A percentile compares a stretch with the other conserved stretches of the same genome.
phyloP scores from a whole-genome alignment of 176 grass and related monocot species.

The Raddia distichophylla region DNA sequence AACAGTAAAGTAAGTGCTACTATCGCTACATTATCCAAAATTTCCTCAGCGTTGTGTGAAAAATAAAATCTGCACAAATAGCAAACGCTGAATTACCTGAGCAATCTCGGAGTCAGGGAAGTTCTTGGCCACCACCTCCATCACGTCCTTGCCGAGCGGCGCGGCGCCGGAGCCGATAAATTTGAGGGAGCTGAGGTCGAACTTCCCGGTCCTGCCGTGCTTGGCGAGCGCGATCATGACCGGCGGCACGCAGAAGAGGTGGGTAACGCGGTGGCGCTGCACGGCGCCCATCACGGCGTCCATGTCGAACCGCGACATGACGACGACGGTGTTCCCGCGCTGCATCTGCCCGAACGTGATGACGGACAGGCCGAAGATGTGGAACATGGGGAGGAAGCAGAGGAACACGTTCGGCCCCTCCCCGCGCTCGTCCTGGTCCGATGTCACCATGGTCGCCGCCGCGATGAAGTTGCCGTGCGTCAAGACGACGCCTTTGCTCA shows the following conservation, averaged over 20 bases:
- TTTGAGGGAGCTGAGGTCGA: constrained; percentile 77
- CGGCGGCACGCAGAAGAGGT: constrained; percentile 85
- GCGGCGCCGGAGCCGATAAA: constrained; percentile 84
- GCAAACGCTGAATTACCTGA: constrained; percentile 52
- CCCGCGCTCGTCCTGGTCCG: constrained; percentile 66
- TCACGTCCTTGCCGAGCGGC: constrained; percentile 91
- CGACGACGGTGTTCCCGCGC: constrained; percentile 70
- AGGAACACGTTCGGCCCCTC: constrained; percentile 77
- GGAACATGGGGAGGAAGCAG: constrained; percentile 99
- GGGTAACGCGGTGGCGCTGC: constrained; percentile 60
- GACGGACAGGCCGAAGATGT: constrained; percentile 80
- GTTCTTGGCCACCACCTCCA: constrained; percentile 75
- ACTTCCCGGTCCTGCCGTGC: constrained; percentile 55
- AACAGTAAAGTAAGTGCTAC: neutral
- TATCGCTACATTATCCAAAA: neutral
- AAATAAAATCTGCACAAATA: neutral
- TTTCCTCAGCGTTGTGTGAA: neutral
- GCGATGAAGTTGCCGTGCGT: constrained; percentile 90
- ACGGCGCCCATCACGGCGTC: constrained; percentile 53
- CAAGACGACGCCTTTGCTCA: constrained; percentile 91
- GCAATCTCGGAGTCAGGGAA: constrained; percentile 54
- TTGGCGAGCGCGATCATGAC: constrained; percentile 93
- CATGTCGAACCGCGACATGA: constrained; percentile 78
- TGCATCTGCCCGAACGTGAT: constrained; percentile 74
- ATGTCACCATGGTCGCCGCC: constrained; percentile 52